A percentile compares a stretch with the other conserved stretches of the same genome.
Evolutionary conservation across 495 filamentous ascomycete genomes (phyloP).

Genomic region (Immersiella caudata): DNA sequence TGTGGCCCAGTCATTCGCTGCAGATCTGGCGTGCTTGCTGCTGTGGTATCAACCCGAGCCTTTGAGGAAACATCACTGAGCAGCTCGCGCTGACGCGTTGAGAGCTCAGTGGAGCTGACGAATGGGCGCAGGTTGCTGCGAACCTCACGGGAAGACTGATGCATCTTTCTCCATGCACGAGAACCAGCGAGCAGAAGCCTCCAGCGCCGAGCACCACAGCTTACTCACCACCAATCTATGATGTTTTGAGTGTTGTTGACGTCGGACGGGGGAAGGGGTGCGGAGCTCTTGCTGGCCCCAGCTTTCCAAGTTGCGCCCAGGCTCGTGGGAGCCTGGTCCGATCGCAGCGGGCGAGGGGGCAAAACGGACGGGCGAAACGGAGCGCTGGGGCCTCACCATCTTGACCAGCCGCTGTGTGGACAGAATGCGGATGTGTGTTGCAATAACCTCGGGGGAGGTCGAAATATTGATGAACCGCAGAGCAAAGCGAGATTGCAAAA

Average conservation of each 20-base stretch:
- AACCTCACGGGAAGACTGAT: slow-evolving; percentile 24
- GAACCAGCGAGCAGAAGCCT: neutral
- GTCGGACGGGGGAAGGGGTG: neutral
- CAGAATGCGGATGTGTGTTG: neutral
- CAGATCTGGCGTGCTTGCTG: slow-evolving; percentile 4
- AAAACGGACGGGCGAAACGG: neutral
- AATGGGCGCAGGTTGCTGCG: slow-evolving; percentile 6
- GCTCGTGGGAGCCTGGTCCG: neutral
- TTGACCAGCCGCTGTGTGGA: neutral
- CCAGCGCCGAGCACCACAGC: neutral
- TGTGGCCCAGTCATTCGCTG: slow-evolving; percentile 35
- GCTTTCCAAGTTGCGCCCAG: neutral
- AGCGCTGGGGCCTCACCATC: neutral
- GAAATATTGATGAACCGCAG: neutral
- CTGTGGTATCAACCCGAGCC: slow-evolving; percentile 14
- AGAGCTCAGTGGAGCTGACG: neutral
- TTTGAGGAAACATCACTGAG: neutral
- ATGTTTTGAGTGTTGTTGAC: neutral
- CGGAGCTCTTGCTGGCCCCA: neutral
- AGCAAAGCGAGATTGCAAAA: slow-evolving; percentile 23
- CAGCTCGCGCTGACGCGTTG: neutral
- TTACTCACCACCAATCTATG: slow-evolving; percentile 3
- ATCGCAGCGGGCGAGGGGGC: neutral
- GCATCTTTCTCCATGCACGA: slow-evolving; percentile 17
- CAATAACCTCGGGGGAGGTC: neutral